Conservation (phyloP, 371 early-diverging fungal species). For the Mortierella sp. region DNA sequence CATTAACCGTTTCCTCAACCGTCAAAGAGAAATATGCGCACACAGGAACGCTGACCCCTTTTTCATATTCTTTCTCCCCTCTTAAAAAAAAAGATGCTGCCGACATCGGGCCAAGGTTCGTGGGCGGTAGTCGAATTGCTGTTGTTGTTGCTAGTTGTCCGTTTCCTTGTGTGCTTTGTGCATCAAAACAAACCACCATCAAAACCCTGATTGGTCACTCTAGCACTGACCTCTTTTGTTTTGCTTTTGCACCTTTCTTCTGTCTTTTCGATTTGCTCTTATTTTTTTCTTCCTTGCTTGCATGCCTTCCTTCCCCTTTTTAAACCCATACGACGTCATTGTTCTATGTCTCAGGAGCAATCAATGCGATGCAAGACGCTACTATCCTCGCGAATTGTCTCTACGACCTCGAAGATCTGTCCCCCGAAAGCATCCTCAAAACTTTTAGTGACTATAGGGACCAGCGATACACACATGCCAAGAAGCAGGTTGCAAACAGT, state of each 20-base stretch:
- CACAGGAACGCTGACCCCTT: background rate
- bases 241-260: too few species aligned
- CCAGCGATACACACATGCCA: slow-evolving; percentile 29
- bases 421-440: slow-evolving; percentile 5
- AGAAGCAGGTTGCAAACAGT: slow-evolving; percentile 29
- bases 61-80: background rate
- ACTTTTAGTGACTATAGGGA: slow-evolving; percentile 22
- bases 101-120: slow-evolving; percentile 2
- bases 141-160: background rate
- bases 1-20: background rate
- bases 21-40: background rate
- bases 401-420: slow-evolving; percentile 20
- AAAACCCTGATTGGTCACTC: too few species aligned
- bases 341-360: slow-evolving; percentile 20
- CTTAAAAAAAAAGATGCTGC: background rate
- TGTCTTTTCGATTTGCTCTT: too few species aligned
- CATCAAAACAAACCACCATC: too few species aligned
- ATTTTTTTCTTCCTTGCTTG: background rate
- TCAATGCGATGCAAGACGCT: slow-evolving; percentile 45
- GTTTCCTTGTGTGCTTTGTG: too few species aligned
- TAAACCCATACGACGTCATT: background rate
- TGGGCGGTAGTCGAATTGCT: background rate
- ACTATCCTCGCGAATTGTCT: slow-evolving; percentile 33
- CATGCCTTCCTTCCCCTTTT: too few species aligned
- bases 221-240: too few species aligned